These are phyloP conservation scores for Arthrocladium fulminans DNA, from an alignment of 2,329 filamentous ascomycete species.

Conservation along the genomic window DNA sequence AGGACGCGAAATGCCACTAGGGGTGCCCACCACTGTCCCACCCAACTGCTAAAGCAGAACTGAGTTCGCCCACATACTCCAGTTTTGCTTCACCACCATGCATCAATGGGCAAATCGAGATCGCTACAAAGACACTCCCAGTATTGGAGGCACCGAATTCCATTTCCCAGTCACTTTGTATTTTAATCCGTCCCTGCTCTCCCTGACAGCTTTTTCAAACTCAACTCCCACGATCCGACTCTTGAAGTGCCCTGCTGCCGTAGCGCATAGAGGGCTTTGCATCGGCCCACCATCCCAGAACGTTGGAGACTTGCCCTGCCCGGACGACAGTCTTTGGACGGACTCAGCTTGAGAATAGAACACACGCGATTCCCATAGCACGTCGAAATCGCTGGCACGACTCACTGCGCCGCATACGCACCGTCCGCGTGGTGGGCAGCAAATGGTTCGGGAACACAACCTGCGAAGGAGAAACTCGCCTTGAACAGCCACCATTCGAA, in stretches of 20 bases:
- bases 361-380: too few species aligned
- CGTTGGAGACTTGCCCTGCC: not conserved
- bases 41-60: slow-evolving; percentile 1
- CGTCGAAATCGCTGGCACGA: too few species aligned
- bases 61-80: slow-evolving; percentile 4
- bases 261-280: not conserved
- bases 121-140: not conserved
- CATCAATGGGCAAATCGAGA: not conserved
- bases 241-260: slow-evolving; percentile 3
- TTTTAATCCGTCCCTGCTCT: slow-evolving; percentile 3
- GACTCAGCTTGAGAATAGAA: too few species aligned
- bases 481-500: not conserved
- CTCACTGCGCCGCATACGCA: too few species aligned
- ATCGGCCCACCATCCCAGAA: not conserved
- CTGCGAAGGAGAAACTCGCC: not conserved
- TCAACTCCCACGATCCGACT: slow-evolving; percentile 4
- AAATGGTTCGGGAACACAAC: not conserved
- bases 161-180: not conserved
- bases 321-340: too few species aligned
- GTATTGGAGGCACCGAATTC: not conserved
- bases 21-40: not conserved
- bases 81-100: not conserved
- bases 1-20: not conserved
- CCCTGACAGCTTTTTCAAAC: slow-evolving; percentile 12
- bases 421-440: too few species aligned